Conservation (phyloP, 192 early-diverging fungal genomes). For the Umbelopsis ramanniana region DNA sequence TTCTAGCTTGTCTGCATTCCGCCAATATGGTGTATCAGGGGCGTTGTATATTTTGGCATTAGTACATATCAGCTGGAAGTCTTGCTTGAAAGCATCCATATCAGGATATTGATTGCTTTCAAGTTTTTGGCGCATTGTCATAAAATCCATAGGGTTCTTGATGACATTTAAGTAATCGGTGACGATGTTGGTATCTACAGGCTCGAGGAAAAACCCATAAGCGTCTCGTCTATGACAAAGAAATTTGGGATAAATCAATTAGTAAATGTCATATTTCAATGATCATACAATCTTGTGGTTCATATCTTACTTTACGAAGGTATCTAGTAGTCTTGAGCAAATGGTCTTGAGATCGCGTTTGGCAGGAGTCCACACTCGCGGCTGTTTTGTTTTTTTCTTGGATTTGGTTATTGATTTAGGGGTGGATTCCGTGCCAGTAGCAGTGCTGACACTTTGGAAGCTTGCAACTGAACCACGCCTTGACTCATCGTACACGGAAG, state of each 20-base stretch:
- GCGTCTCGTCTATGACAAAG: slow-evolving; percentile 64
- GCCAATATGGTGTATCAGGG: slow-evolving; percentile 80
- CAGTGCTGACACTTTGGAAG: neutral
- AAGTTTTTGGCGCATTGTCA: slow-evolving; percentile 84
- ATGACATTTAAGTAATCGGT: slow-evolving; percentile 84
- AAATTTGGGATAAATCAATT: neutral
- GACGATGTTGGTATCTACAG: slow-evolving; percentile 78
- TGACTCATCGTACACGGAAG: neutral
- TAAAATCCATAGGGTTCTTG: slow-evolving; percentile 89
- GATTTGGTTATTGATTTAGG: slow-evolving; percentile 27
- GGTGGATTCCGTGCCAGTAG: neutral
- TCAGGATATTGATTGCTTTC: slow-evolving; percentile 58
- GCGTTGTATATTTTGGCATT: slow-evolving; percentile 89
- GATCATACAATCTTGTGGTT: neutral
- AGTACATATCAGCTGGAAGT: slow-evolving; percentile 76
- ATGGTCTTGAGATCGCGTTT: slow-evolving; percentile 62
- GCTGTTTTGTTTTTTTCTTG: slow-evolving; percentile 34
- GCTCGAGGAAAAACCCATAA: slow-evolving; percentile 87
- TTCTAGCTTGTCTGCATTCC: slow-evolving; percentile 77
- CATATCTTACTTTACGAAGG: slow-evolving; percentile 62
- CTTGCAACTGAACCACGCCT: neutral
- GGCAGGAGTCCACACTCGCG: slow-evolving; percentile 40
- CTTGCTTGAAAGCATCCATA: slow-evolving; percentile 72
- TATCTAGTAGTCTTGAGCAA: slow-evolving; percentile 63
- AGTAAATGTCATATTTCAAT: neutral